Evolutionary conservation across 2,329 filamentous ascomycete genomes (phyloP).

Genomic region (Aureobasidium sp.): DNA sequence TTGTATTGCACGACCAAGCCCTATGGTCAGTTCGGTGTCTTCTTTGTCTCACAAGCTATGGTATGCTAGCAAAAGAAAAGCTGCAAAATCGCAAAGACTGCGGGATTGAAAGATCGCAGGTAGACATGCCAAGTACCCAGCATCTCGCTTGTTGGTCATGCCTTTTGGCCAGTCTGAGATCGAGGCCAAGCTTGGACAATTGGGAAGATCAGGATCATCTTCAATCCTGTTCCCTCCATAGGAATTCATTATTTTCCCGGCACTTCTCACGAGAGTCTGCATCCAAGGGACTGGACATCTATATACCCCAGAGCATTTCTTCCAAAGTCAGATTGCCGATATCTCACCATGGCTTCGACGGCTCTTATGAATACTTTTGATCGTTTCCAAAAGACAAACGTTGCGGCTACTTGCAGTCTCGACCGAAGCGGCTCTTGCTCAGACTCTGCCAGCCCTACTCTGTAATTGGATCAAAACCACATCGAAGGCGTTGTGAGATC

Average conservation of each 20-base stretch:
- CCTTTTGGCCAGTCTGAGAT: not conserved
- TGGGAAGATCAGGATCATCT: not conserved
- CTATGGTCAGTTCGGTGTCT: not conserved
- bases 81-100: no score
- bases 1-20: not conserved
- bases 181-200: not conserved
- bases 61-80: no score
- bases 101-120: not conserved
- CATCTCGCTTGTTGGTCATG: not conserved
- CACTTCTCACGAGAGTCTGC: no score
- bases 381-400: slow-evolving; percentile 2
- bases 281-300: no score
- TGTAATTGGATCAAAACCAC: not conserved
- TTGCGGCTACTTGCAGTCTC: not conserved
- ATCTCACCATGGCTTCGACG: no score
- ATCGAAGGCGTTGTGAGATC: not conserved
- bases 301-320: not conserved
- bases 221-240: not conserved
- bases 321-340: no score
- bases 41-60: no score
- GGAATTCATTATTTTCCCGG: no score
- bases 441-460: not conserved
- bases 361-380: not conserved
- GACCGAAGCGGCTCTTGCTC: not conserved
- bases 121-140: not conserved